A percentile compares a stretch with the other conserved stretches of the same genome.
These are phyloP conservation scores for Phaeotremella fagi DNA, from an alignment of 768 basidiomycete genomes.

Conservation along the genomic window DNA sequence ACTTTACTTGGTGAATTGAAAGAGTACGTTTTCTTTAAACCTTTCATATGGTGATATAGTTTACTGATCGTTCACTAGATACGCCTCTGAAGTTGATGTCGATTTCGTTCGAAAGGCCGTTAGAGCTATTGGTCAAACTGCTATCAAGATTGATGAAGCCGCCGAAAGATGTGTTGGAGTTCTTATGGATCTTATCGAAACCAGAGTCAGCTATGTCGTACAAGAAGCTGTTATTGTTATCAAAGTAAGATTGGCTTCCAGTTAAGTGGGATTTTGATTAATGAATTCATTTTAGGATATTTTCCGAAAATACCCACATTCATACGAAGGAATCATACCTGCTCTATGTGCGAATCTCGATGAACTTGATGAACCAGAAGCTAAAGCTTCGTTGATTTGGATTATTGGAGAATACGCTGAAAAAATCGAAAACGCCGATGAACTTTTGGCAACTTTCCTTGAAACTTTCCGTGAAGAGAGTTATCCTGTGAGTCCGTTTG, in stretches of 20 bases:
- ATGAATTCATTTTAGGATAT: conserved; percentile 63
- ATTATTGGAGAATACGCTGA: conserved; percentile 98
- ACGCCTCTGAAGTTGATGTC: conserved; percentile 95
- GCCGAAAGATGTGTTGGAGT: conserved; percentile 95
- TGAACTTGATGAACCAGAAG: conserved; percentile 95
- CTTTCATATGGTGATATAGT: not conserved
- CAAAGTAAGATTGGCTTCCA: conserved; percentile 61
- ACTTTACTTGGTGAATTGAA: conserved; percentile 90
- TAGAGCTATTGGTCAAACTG: conserved; percentile 92
- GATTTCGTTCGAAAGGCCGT: conserved; percentile 95
- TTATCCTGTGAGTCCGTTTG: conserved; percentile 66
- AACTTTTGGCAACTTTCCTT: conserved; percentile 81
- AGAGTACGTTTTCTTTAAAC: conserved; percentile 59
- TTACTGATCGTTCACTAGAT: conserved; percentile 41
- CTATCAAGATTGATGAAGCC: conserved; percentile 86
- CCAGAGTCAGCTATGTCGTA: conserved; percentile 92
- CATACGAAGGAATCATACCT: conserved; percentile 95
- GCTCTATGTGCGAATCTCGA: conserved; percentile 91
- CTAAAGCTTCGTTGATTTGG: conserved; percentile 97
- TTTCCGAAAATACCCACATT: conserved; percentile 93
- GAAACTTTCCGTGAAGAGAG: conserved; percentile 91
- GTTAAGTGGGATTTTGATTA: not conserved
- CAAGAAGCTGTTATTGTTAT: conserved; percentile 98
- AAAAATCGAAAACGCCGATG: conserved; percentile 95
- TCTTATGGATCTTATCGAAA: conserved; percentile 83